Conservation (phyloP, 208 protist genomes). For the Trypanosoma boissoni region DNA sequence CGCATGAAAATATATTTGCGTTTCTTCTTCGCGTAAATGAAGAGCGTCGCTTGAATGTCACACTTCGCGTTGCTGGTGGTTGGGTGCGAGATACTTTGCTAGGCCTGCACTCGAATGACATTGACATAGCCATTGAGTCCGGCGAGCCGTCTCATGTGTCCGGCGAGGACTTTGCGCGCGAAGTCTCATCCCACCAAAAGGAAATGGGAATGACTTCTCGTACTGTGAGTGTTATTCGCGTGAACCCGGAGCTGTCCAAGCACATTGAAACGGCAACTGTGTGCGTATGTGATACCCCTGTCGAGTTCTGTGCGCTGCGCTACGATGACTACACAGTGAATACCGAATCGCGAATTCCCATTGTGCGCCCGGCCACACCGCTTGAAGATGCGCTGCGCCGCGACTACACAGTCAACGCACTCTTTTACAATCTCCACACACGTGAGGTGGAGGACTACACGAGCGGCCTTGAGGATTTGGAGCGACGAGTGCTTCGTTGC, state of each 20-base stretch:
- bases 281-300: conserved; percentile 77
- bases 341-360: conserved; percentile 89
- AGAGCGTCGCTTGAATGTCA: conserved; percentile 48
- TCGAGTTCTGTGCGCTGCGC: conserved; percentile 98
- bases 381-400: conserved; percentile 94
- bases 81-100: conserved; percentile 98
- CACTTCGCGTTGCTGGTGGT: conserved; percentile 93
- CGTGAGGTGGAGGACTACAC: conserved; percentile 95
- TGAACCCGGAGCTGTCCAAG: conserved; percentile 97
- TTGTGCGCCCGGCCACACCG: conserved; percentile 69
- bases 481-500: conserved; percentile 83
- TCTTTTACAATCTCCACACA: conserved; percentile 99
- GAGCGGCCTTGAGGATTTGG: conserved; percentile 88
- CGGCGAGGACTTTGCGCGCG: conserved; percentile 89
- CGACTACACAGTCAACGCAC: conserved; percentile 99
- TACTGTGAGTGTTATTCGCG: conserved; percentile 92
- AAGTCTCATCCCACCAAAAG: conserved; percentile 76
- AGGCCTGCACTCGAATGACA: conserved; percentile 91
- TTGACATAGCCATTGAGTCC: conserved; percentile 97
- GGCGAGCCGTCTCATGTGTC: conserved; percentile 36
- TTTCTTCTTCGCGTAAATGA: conserved; percentile 75
- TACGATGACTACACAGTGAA: conserved; percentile 89
- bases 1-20: conserved; percentile 81
- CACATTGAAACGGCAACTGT: conserved; percentile 98
- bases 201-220: conserved; percentile 29